Evolutionary conservation across 2,329 filamentous ascomycete genomes (phyloP), one percentile per base, ranked within the genome.

Genomic region (Aspergillus jensenii): DNA sequence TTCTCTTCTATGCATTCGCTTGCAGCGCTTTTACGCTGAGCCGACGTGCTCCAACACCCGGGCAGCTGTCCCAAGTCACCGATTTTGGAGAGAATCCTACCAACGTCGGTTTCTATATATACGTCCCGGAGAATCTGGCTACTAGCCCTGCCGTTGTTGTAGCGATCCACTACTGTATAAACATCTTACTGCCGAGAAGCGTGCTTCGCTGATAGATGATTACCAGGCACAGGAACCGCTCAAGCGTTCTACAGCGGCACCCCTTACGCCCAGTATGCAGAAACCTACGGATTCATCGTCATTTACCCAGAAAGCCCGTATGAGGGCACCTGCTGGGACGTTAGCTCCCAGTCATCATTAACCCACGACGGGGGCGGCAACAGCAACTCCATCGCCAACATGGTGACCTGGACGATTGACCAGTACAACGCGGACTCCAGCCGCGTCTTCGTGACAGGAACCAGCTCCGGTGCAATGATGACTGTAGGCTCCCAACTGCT

Each of bases 241-340:
- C 44, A 75, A 37, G 78, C 78, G 2, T 81, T 79, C 64, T 83
- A 80, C 70, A 68, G 67, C 4, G 77, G 76, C 33, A 82, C 81
- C 6, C 80, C 81, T 12, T 87, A 83, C 68, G 80, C 82, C 19
- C 74, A 75, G 1, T 73, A 84, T 11, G 81, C 84, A 6, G 80
- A 84, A 19, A 35, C 55, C 33, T 48, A 65, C 49, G 60, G 61
- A 15, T 65, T 64, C 55, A 65, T 88, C 55, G 78, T 83, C 59
- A 82, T 87, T 66, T 87, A 84, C 70, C 83, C 83, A 1, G 76
- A 79, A 62, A 80, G 79, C 2, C 81, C 82, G 0, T 79, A 82
- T 63, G 69, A 69, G n/a, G 82, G 76, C 6, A 74, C 75, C 73
- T 87, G 84, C 72, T 87, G 84, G 84, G 84, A 87, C 58, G 82